Conservation (phyloP, 73 alveolate species). For the Stentor coeruleus region DNA sequence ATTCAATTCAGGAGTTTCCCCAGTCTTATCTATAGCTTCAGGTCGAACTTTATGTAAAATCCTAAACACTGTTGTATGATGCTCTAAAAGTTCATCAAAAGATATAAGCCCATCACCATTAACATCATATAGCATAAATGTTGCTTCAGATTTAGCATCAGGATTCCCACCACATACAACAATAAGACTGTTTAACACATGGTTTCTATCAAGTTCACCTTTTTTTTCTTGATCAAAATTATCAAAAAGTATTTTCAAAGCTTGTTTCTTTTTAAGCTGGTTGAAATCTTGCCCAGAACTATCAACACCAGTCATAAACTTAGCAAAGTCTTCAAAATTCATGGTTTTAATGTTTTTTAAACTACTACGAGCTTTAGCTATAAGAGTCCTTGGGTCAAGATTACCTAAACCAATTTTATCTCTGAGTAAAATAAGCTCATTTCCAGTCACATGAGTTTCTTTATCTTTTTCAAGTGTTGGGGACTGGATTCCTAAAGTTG, state of each 20-base stretch:
- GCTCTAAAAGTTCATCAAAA: not conserved
- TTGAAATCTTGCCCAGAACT: not conserved
- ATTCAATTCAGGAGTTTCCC: conserved; percentile 5
- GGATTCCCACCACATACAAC: conserved; percentile 5
- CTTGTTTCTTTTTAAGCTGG: not conserved
- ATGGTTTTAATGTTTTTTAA: not conserved
- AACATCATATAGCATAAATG: not conserved
- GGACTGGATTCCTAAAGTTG: too few relatives aligned
- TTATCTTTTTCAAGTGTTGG: too few relatives aligned
- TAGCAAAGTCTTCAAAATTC: not conserved
- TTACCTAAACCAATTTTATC: not conserved
- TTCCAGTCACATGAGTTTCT: not conserved
- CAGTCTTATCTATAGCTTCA: not conserved
- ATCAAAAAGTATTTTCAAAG: not conserved
- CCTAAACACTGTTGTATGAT: not conserved
- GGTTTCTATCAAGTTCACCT: not conserved
- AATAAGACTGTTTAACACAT: not conserved
- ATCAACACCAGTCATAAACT: not conserved
- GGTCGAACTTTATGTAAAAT: not conserved
- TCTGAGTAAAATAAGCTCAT: not conserved
- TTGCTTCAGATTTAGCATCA: not conserved
- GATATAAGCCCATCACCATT: not conserved
- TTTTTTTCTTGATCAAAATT: not conserved
- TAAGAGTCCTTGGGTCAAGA: not conserved
- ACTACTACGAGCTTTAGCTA: not conserved